These are phyloP conservation scores for Lycium barbarum DNA, from an alignment of 257 asterid genomes.

Conservation along the genomic window DNA sequence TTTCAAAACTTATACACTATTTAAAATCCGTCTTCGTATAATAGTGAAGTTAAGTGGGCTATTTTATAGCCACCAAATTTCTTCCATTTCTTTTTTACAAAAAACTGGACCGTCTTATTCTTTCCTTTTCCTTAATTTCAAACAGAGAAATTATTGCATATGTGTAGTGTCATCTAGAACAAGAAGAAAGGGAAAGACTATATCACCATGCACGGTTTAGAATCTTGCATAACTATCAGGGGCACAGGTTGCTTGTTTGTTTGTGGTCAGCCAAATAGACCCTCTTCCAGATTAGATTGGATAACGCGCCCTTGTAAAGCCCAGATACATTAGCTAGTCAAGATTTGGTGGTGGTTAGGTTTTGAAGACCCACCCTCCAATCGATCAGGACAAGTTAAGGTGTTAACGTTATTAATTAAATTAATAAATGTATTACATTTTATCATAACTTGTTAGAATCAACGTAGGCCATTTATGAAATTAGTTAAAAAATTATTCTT, in stretches of 20 bases:
- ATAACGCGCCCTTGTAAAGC: background rate
- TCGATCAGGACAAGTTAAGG: background rate
- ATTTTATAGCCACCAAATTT: background rate
- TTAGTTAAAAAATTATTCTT: too few species aligned
- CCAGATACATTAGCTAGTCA: conserved; percentile 23
- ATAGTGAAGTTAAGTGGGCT: background rate
- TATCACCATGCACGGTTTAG: background rate
- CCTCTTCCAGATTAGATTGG: background rate
- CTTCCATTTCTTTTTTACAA: background rate
- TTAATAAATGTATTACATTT: background rate
- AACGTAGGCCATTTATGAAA: too few species aligned
- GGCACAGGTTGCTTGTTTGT: conserved; percentile 30
- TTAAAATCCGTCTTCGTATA: too few species aligned
- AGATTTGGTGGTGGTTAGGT: conserved; percentile 42
- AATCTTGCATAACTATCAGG: conserved; percentile 28
- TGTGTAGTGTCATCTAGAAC: background rate
- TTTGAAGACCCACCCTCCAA: conserved; percentile 42
- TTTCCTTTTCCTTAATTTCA: background rate
- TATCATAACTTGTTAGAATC: too few species aligned
- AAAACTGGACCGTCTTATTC: background rate
- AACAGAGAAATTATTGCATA: background rate
- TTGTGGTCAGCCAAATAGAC: background rate
- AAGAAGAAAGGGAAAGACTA: background rate
- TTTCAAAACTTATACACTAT: too few species aligned
- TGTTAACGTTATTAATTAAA: background rate